phyloP scores from a whole-genome alignment of 2,329 filamentous ascomycete genomes.

The Delphinella strobiligena region DNA sequence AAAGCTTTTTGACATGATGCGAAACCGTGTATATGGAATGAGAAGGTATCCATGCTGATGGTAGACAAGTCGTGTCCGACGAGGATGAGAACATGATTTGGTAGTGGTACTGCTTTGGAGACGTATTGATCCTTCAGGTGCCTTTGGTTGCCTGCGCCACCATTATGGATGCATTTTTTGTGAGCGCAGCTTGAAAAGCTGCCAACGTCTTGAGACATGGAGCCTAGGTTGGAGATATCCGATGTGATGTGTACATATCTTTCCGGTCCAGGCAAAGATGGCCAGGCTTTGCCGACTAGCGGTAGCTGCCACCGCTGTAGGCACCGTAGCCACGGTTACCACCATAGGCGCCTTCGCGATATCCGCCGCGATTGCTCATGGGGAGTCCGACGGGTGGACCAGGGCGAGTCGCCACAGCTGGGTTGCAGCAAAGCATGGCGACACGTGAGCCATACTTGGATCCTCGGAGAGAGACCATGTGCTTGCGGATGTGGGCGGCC shows the following conservation, averaged over 20 bases:
- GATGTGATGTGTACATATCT: no score
- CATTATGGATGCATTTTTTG: no score
- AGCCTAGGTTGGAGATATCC: no score
- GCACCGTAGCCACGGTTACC: conserved; percentile 2
- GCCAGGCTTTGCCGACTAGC: no score
- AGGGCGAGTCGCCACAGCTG: conserved; percentile 75
- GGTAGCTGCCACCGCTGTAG: conserved; percentile 4
- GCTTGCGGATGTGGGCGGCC: conserved; percentile 86
- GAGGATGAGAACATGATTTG: no score
- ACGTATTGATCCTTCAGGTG: no score
- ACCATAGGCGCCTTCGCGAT: conserved; percentile 7
- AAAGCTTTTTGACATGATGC: background rate
- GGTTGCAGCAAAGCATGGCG: conserved; percentile 97
- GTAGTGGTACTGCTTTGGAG: no score
- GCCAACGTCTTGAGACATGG: no score
- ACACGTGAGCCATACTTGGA: conserved; percentile 98
- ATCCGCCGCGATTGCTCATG: conserved; percentile 12
- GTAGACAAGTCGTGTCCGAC: background rate
- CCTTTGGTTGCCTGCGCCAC: no score
- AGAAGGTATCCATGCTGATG: background rate
- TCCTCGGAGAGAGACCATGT: conserved; percentile 96
- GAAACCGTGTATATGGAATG: background rate
- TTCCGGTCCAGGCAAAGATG: no score
- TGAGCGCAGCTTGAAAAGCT: no score
- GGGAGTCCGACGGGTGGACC: conserved; percentile 61